phyloP scores from a whole-genome alignment of 1,284 basidiomycete genomes.

The Cystobasidium pallidum region DNA sequence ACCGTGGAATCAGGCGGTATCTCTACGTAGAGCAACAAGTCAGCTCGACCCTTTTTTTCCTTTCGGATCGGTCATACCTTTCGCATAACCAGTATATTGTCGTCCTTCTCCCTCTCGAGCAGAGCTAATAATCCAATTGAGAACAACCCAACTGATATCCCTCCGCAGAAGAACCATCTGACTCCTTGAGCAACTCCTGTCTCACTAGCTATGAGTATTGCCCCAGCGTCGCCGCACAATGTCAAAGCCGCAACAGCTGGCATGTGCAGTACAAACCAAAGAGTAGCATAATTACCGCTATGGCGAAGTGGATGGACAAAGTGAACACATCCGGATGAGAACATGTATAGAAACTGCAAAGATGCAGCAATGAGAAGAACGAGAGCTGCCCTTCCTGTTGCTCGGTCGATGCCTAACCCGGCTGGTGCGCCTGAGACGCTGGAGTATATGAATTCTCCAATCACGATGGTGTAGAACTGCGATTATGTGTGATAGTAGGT shows the following conservation, averaged over 20 bases:
- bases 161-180: slow-evolving; percentile 26
- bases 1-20: slow-evolving; percentile 24
- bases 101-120: slow-evolving; percentile 11
- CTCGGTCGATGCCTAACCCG: slow-evolving; percentile 27
- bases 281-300: slow-evolving; percentile 14
- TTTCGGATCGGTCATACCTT: slow-evolving; percentile 2
- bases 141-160: background rate
- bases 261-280: slow-evolving; percentile 25
- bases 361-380: slow-evolving; percentile 23
- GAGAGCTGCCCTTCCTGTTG: slow-evolving; percentile 26
- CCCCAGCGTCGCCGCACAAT: slow-evolving; percentile 20
- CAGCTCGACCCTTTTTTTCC: no score
- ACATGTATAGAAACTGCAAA: slow-evolving; percentile 24
- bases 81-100: slow-evolving; percentile 21
- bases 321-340: slow-evolving; percentile 19
- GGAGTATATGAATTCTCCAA: slow-evolving; percentile 32
- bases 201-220: slow-evolving; percentile 8
- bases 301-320: slow-evolving; percentile 18
- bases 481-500: background rate
- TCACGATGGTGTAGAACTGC: slow-evolving; percentile 31
- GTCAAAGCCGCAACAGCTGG: slow-evolving; percentile 27
- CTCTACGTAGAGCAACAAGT: slow-evolving; percentile 1
- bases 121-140: slow-evolving; percentile 2
- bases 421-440: slow-evolving; percentile 27
- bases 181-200: slow-evolving; percentile 22